Evolutionary conservation across 352 stramenopile species (phyloP), one percentile per base, ranked within the genome.

Genomic region (Phytophthora colocasiae): DNA sequence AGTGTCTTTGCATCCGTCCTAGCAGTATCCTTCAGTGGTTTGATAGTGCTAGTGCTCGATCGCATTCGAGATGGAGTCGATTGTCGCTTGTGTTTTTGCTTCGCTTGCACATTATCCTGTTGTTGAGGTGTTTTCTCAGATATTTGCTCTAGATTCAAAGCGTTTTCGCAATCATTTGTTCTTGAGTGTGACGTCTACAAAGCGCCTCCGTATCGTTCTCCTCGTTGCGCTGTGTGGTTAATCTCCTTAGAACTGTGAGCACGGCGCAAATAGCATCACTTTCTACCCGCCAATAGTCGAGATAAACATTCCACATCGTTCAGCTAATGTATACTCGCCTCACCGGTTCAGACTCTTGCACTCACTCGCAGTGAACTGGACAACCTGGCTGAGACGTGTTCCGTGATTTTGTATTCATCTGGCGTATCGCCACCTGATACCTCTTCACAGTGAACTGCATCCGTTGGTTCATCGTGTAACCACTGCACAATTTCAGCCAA

Each of bases 251-350:
- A 1, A 91, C 64, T 2, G 36, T 47, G 10, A 92, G 56, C 29
- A 91, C 74, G 2, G 81, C 78, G 12, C 63, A 74, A 48, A 92
- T 86, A 6, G 72, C 69, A 7, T 65, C 54, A 26, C 19, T 19
- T 29, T 82, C 53, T n/a, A 3, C 80, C 85, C 6, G 66, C 60
- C 34, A 77, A 61, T 7, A 92, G 31, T 14, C 62, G 76, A 3
- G 50, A 34, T 9, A 71, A 73, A 46, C 81, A 92, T 0, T 76
- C 27, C 2, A 58, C 57, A 10, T 85, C 55, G 26, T 90, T 83
- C 10, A 93, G n/a, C n/a, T 58, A 7, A 89, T 4, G 32, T 78
- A 83, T 44, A 89, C n/a, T 72, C 10, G 74, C 74, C 24, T 85
- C 77, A 27, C 51, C 49, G n/a, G 26, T 91, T 81, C 12, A 60